Evolutionary conservation across 2,329 filamentous ascomycete genomes (phyloP).

Genomic region (Penicillium frequentans): DNA sequence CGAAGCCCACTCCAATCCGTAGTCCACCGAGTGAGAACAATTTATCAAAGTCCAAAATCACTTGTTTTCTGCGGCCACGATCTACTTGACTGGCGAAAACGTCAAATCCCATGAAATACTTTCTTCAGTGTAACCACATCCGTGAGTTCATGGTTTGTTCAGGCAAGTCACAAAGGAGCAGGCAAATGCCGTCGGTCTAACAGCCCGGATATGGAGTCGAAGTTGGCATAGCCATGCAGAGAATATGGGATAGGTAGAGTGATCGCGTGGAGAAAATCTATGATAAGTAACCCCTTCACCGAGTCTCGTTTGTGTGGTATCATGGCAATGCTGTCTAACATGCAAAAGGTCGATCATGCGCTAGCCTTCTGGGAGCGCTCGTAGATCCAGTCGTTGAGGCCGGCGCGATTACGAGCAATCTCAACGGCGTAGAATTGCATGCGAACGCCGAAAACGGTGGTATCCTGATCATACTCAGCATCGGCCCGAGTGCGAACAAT

Average conservation of each 20-base stretch:
- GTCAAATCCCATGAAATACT: not conserved
- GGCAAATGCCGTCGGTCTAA: slow-evolving; percentile 19
- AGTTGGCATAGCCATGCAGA: slow-evolving; percentile 9
- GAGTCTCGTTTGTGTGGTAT: not conserved
- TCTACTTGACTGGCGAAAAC: not conserved
- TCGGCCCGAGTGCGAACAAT: slow-evolving; percentile 79
- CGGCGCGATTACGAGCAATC: slow-evolving; percentile 76
- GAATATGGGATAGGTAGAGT: slow-evolving; percentile 2
- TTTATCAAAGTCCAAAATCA: not conserved
- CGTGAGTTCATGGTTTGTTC: too few species aligned
- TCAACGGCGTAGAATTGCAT: slow-evolving; percentile 86
- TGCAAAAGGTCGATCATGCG: slow-evolving; percentile 16
- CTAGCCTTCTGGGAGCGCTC: slow-evolving; percentile 63
- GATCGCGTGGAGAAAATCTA: not conserved
- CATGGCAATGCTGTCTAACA: not conserved
- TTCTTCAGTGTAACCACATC: not conserved
- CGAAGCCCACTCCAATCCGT: not conserved
- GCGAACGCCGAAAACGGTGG: slow-evolving; percentile 84
- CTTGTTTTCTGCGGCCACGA: not conserved
- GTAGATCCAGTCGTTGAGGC: slow-evolving; percentile 96
- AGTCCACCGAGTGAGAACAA: not conserved
- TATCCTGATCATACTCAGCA: slow-evolving; percentile 81
- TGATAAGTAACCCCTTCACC: not conserved
- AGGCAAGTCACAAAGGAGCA: not conserved
- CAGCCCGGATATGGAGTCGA: slow-evolving; percentile 16